Evolutionary conservation across 257 asterid species (phyloP).

Genomic region (Solanum bulbocastanum): DNA sequence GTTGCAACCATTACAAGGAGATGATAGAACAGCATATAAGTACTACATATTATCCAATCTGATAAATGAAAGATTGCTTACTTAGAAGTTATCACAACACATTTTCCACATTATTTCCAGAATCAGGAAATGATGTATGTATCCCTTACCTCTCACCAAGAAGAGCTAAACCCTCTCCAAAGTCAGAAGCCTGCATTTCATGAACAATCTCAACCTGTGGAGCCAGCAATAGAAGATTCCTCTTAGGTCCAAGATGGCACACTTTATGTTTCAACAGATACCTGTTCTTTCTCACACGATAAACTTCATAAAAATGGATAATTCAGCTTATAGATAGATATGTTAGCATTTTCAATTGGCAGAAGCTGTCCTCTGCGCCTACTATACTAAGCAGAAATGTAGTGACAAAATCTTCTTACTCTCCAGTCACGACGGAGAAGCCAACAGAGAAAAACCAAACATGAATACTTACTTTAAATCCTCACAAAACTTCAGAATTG

Average conservation of each 20-base stretch:
- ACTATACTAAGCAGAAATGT: neutral
- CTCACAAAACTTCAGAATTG: neutral
- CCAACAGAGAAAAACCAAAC: neutral
- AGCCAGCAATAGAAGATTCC: neutral
- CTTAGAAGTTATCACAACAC: neutral
- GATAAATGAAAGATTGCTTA: neutral
- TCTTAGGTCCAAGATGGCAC: neutral
- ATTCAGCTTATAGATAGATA: neutral
- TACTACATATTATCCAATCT: neutral
- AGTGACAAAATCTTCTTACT: neutral
- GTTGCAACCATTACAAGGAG: neutral
- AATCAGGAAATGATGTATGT: neutral
- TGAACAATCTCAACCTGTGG: constrained; percentile 60
- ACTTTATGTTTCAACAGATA: neutral
- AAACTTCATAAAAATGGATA: neutral
- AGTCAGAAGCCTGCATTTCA: constrained; percentile 37
- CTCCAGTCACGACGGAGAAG: neutral
- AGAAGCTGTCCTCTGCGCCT: neutral
- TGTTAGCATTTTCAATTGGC: neutral
- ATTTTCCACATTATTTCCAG: neutral
- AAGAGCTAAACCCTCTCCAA: constrained; percentile 96
- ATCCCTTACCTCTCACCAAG: constrained; percentile 53
- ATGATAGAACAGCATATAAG: neutral
- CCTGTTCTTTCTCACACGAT: neutral
- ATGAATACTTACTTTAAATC: neutral